Evolutionary conservation across 2,329 filamentous ascomycete species (phyloP).

Genomic region (Tricladium varicosporioides): DNA sequence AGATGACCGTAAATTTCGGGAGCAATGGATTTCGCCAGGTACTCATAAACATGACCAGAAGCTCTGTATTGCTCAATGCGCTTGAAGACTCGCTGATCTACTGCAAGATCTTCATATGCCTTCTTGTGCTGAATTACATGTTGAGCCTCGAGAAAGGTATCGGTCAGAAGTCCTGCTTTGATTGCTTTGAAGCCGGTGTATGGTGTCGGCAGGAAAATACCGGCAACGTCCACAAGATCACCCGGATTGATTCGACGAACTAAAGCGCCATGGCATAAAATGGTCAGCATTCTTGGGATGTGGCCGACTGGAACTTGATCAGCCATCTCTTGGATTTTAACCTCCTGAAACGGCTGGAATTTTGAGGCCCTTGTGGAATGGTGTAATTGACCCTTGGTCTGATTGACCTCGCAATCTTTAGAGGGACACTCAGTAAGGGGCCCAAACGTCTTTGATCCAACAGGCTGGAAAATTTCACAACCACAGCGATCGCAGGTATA

Average conservation of each 20-base stretch:
- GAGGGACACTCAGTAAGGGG: conserved; percentile 87
- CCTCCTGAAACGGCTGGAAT: conserved; percentile 95
- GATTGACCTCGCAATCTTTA: conserved; percentile 83
- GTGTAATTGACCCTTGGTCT: conserved; percentile 89
- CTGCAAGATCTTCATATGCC: conserved; percentile 87
- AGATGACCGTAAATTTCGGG: conserved; percentile 96
- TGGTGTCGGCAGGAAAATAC: conserved; percentile 93
- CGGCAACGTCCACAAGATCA: conserved; percentile 89
- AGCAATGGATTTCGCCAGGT: conserved; percentile 91
- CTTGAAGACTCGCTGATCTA: conserved; percentile 75
- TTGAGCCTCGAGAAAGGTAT: conserved; percentile 95
- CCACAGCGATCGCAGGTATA: conserved; percentile 97
- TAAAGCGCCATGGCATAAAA: conserved; percentile 84
- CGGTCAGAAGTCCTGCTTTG: conserved; percentile 90
- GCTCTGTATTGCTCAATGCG: conserved; percentile 83
- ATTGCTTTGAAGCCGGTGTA: conserved; percentile 99
- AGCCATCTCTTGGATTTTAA: conserved; percentile 99
- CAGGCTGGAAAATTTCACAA: conserved; percentile 95
- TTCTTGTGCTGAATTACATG: conserved; percentile 96
- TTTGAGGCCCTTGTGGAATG: conserved; percentile 95
- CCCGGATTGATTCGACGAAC: conserved; percentile 88
- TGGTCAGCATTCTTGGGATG: conserved; percentile 86
- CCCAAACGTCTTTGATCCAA: conserved; percentile 86
- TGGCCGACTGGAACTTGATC: conserved; percentile 98
- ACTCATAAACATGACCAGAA: conserved; percentile 91